phyloP scores from a whole-genome alignment of 2,329 filamentous ascomycete species.

The Colletotrichum agaves region DNA sequence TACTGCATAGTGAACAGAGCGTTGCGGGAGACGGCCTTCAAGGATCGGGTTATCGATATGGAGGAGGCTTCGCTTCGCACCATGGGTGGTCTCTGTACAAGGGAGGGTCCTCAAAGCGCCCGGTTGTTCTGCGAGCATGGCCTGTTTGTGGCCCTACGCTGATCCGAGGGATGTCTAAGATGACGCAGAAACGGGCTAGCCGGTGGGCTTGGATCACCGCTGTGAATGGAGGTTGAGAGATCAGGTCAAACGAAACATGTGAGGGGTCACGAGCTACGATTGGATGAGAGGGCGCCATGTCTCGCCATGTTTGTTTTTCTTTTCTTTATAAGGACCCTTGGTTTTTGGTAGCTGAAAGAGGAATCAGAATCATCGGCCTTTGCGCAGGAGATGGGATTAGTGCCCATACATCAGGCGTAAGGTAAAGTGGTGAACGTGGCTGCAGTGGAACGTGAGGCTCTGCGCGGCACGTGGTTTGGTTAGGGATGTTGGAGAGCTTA shows the following conservation, averaged over 20 bases:
- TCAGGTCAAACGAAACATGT: slow-evolving; percentile 38
- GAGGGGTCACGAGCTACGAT: slow-evolving; percentile 16
- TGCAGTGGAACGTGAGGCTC: slow-evolving; percentile 10
- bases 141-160: no score
- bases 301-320: no score
- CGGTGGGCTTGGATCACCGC: slow-evolving; percentile 10
- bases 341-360: neutral
- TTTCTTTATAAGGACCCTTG: no score
- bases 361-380: neutral
- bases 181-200: neutral
- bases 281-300: neutral
- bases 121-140: no score
- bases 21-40: no score
- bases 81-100: no score
- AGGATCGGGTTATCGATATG: no score
- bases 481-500: neutral
- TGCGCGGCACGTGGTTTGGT: slow-evolving; percentile 24
- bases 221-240: neutral
- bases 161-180: no score
- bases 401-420: neutral
- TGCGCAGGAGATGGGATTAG: slow-evolving; percentile 10
- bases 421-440: no score
- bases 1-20: no score
- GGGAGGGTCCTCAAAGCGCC: no score
- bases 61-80: no score